Conservation (phyloP, 441 rosid species). For the Pelargonium australe region DNA sequence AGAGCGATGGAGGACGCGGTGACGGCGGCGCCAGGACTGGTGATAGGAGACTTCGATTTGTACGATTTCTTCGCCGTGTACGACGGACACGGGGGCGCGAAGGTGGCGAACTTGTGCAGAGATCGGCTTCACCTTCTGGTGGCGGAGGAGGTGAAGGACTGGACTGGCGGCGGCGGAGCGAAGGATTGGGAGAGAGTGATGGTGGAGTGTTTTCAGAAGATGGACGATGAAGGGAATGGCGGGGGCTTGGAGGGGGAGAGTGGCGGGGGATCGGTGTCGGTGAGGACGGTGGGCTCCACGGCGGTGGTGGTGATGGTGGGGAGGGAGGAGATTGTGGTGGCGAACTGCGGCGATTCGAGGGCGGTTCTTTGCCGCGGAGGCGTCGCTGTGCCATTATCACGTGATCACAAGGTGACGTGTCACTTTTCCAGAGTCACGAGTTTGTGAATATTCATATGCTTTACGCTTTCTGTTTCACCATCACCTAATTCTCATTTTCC, state of each 20-base stretch:
- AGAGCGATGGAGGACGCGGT: slow-evolving; percentile 36
- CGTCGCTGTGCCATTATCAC: slow-evolving; percentile 22
- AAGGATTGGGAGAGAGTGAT: slow-evolving; percentile 30
- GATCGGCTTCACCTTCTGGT: slow-evolving; percentile 30
- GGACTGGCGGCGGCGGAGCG: not conserved
- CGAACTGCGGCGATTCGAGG: slow-evolving; percentile 33
- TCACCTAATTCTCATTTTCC: not conserved
- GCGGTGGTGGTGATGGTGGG: slow-evolving; percentile 34
- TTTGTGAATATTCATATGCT: not conserved
- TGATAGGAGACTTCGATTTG: slow-evolving; percentile 14
- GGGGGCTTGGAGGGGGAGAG: slow-evolving; percentile 1
- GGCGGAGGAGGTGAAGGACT: slow-evolving; percentile 23
- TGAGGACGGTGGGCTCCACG: slow-evolving; percentile 21
- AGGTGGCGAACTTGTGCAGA: slow-evolving; percentile 23
- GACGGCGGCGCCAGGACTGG: slow-evolving; percentile 19
- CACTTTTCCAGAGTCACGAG: not conserved
- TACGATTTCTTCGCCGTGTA: slow-evolving; percentile 37
- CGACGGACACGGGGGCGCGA: slow-evolving; percentile 31
- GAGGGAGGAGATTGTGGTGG: slow-evolving; percentile 25
- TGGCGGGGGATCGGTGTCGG: not conserved
- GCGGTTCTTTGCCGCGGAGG: slow-evolving; percentile 23
- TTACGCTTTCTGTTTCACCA: not conserved
- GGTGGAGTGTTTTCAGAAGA: slow-evolving; percentile 26
- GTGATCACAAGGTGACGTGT: slow-evolving; percentile 21
- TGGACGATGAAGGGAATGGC: slow-evolving; percentile 29